Evolutionary conservation across 2,329 filamentous ascomycete species (phyloP).

Genomic region (Penicillium vulpinum): DNA sequence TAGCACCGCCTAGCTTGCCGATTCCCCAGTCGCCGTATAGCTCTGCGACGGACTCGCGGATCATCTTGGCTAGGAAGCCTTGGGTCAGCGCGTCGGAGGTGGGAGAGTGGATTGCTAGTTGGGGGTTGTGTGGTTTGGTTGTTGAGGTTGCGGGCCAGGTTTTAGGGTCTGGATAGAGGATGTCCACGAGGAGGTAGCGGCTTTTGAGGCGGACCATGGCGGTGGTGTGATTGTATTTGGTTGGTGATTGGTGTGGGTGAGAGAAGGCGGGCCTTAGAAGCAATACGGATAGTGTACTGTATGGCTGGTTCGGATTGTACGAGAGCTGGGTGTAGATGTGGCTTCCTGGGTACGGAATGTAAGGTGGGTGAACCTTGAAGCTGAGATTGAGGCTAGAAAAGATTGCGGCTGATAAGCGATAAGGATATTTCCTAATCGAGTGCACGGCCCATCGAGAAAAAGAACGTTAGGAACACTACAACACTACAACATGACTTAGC

Average conservation of each 20-base stretch:
- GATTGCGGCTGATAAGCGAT: conserved; percentile 16
- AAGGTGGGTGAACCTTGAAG: not conserved
- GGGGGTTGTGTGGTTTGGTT: conserved; percentile 38
- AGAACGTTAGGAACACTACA: not conserved
- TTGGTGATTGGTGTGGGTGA: not conserved
- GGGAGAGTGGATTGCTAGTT: conserved; percentile 75
- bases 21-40: conserved; percentile 89
- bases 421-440: conserved; percentile 12
- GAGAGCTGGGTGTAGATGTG: not conserved
- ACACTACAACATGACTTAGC: too few relatives aligned
- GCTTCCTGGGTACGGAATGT: not conserved
- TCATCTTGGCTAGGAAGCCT: conserved; percentile 64
- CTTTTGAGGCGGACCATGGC: conserved; percentile 94
- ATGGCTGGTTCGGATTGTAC: not conserved
- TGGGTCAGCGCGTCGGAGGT: conserved; percentile 71
- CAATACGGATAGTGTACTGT: not conserved
- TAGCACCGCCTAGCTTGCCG: conserved; percentile 57
- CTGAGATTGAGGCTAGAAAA: conserved; percentile 7
- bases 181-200: conserved; percentile 91
- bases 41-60: conserved; percentile 68
- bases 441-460: not conserved
- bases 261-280: not conserved
- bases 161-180: conserved; percentile 72
- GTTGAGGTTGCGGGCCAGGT: conserved; percentile 35
- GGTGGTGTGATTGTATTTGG: conserved; percentile 18